Evolutionary conservation across 345 rosid species (phyloP).

Genomic region (Gossypium bickii): DNA sequence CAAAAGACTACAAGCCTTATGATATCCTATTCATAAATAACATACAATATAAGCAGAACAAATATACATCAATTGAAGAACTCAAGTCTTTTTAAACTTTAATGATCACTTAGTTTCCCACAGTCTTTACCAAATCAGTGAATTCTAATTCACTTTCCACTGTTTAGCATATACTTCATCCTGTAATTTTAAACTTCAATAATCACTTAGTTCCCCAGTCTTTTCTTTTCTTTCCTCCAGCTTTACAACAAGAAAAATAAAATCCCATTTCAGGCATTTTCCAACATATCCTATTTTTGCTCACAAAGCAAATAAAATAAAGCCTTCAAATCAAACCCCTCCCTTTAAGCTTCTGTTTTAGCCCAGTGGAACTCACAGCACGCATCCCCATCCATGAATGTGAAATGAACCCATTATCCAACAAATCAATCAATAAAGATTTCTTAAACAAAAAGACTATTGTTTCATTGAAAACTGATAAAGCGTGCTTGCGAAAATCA

Average conservation of each 20-base stretch:
- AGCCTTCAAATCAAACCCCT: neutral
- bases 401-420: no score
- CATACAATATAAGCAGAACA: neutral
- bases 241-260: no score
- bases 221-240: no score
- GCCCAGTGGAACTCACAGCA: neutral
- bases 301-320: neutral
- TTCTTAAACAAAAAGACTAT: no score
- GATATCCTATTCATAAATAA: neutral
- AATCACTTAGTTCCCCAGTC: no score
- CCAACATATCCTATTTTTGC: neutral
- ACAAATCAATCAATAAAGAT: no score
- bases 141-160: neutral
- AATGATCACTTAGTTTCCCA: neutral
- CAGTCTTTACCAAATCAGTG: neutral
- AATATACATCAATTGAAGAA: neutral
- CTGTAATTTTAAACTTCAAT: no score
- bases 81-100: neutral
- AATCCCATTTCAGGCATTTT: no score
- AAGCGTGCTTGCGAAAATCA: neutral
- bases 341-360: neutral
- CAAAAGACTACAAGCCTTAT: neutral
- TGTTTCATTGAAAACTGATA: neutral
- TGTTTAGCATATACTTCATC: constrained; percentile 2
- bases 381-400: no score